A percentile compares a stretch with the other conserved stretches of the same genome.
Conservation (phyloP, 139 green algal genomes). For the Raphidocelis subcapitata region DNA sequence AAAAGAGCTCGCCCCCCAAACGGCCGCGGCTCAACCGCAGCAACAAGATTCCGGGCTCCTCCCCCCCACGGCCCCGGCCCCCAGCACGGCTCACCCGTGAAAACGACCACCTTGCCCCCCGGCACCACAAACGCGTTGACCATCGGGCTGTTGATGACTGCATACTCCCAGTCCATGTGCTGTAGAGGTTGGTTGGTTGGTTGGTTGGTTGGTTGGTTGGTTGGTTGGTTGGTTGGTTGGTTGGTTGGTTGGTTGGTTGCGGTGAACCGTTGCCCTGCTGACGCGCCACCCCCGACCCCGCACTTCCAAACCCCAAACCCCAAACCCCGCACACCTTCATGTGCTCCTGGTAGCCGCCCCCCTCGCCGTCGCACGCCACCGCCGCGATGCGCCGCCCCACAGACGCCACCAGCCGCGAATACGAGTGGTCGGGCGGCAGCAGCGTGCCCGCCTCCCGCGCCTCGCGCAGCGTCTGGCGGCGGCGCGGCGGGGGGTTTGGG, state of each 20-base stretch:
- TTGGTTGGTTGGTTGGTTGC: too few relatives aligned
- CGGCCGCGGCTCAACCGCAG: background rate
- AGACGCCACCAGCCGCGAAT: slow-evolving; percentile 26
- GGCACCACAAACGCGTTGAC: slow-evolving; percentile 90
- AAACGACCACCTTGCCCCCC: slow-evolving; percentile 86
- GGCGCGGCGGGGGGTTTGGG: background rate
- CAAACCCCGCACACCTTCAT: too few relatives aligned
- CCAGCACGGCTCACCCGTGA: slow-evolving; percentile 39
- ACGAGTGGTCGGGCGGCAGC: slow-evolving; percentile 45
- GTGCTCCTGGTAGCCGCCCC: slow-evolving; percentile 58
- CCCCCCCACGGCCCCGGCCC: too few relatives aligned
- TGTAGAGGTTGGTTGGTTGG: too few relatives aligned
- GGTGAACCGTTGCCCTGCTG: too few relatives aligned
- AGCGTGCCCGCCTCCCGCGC: slow-evolving; percentile 38
- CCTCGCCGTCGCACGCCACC: slow-evolving; percentile 49
- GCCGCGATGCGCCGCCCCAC: slow-evolving; percentile 39
- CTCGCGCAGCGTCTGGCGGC: slow-evolving; percentile 40
- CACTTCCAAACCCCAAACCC: too few relatives aligned
- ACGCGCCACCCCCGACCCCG: too few relatives aligned
- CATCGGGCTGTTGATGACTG: slow-evolving; percentile 64
- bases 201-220: too few relatives aligned
- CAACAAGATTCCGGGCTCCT: too few relatives aligned
- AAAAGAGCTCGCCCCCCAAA: background rate
- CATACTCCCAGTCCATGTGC: slow-evolving; percentile 82
- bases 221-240: too few relatives aligned